phyloP scores from a whole-genome alignment of 2,329 filamentous ascomycete genomes.

The Chaetomiaceae sp. region DNA sequence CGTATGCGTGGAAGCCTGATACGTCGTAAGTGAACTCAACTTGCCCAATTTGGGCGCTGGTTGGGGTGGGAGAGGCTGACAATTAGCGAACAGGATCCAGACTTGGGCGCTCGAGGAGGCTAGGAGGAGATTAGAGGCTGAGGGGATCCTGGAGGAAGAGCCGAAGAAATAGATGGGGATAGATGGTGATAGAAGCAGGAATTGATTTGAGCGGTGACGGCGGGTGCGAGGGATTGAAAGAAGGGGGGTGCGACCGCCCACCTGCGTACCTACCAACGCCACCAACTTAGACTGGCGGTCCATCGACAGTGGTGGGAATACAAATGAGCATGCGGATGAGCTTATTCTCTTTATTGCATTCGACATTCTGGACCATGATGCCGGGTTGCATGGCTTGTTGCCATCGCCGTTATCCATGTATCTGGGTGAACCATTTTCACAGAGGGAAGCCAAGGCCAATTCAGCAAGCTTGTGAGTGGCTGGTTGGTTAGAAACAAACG shows the following conservation, averaged over 20 bases:
- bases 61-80: constrained; percentile 1
- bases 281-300: too few species aligned
- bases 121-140: constrained; percentile 85
- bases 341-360: background rate
- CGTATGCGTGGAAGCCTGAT: constrained; percentile 95
- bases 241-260: background rate
- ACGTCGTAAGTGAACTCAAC: constrained; percentile 72
- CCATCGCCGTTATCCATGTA: too few species aligned
- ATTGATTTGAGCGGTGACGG: background rate
- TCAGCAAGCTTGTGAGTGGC: too few species aligned
- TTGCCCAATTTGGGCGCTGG: too few species aligned
- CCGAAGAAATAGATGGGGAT: constrained; percentile 40
- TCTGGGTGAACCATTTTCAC: too few species aligned
- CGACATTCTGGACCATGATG: background rate
- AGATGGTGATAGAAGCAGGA: background rate
- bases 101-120: constrained; percentile 99
- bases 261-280: background rate
- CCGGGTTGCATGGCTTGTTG: too few species aligned
- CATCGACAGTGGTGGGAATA: background rate
- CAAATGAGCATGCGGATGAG: background rate
- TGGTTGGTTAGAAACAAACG: too few species aligned
- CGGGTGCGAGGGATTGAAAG: background rate
- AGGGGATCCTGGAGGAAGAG: constrained; percentile 89
- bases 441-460: too few species aligned
- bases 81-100: constrained; percentile 79